phyloP scores from a whole-genome alignment of 108 stramenopile species.

The Cylindrotheca fusiformis region DNA sequence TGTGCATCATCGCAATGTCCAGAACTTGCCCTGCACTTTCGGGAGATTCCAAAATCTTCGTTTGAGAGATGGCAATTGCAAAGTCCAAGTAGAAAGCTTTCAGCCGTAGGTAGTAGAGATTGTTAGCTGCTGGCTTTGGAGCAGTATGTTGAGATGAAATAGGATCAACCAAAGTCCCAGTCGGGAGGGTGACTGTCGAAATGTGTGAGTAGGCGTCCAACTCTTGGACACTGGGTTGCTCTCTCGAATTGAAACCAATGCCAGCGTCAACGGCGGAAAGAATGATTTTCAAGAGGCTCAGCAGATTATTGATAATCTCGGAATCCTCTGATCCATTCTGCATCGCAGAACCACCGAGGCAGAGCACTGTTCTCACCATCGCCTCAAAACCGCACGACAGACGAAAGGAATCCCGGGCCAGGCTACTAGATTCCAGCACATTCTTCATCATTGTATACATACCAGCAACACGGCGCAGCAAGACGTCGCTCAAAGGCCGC shows the following conservation, averaged over 20 bases:
- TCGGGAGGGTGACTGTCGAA: constrained; percentile 11
- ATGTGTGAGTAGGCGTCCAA: constrained; percentile 18
- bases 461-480: constrained; percentile 21
- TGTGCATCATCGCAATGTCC: constrained; percentile 65
- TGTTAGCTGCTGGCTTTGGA: constrained; percentile 34
- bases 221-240: constrained; percentile 22
- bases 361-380: constrained; percentile 46
- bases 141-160: constrained; percentile 38
- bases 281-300: constrained; percentile 47
- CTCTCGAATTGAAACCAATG: constrained; percentile 46
- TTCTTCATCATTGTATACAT: constrained; percentile 42
- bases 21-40: constrained; percentile 43
- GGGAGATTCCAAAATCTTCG: constrained; percentile 46
- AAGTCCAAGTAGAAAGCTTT: constrained; percentile 77
- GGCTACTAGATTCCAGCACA: constrained; percentile 51
- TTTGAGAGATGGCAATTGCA: constrained; percentile 57
- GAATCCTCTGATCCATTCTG: constrained; percentile 17
- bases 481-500: constrained; percentile 13
- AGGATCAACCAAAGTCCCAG: constrained; percentile 38
- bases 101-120: constrained; percentile 59
- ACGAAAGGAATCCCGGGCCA: constrained; percentile 72
- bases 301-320: constrained; percentile 23
- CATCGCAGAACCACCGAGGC: constrained; percentile 40
- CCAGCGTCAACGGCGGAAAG: constrained; percentile 57
- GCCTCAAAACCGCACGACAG: constrained; percentile 66